Evolutionary conservation across 2,329 filamentous ascomycete species (phyloP).

Genomic region (Lecanicillium sp.): DNA sequence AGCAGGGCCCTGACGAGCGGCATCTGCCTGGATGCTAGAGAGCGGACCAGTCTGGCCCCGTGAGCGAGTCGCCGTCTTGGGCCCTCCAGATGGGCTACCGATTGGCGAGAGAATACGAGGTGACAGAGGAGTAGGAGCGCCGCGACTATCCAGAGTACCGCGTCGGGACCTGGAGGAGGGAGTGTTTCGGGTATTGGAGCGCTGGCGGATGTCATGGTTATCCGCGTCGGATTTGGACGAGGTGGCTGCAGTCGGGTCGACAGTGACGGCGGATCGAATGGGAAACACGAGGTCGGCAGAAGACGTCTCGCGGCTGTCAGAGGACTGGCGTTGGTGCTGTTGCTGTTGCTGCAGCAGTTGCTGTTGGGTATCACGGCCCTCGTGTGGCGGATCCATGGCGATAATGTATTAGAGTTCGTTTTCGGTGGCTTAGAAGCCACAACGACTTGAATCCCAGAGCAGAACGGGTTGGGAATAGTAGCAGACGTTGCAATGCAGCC

Average conservation of each 20-base stretch:
- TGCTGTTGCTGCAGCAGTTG: too few relatives aligned
- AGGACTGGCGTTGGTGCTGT: neutral
- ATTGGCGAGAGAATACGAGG: too few relatives aligned
- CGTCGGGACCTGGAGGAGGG: neutral
- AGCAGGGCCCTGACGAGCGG: conserved; percentile 27
- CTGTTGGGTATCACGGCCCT: too few relatives aligned
- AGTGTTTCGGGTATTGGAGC: conserved; percentile 23
- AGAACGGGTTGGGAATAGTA: too few relatives aligned
- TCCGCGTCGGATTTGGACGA: conserved; percentile 26
- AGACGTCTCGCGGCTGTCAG: neutral
- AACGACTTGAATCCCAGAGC: too few relatives aligned
- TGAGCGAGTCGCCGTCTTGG: conserved; percentile 4
- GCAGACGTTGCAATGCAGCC: too few relatives aligned
- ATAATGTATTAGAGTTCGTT: too few relatives aligned
- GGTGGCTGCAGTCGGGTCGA: conserved; percentile 43
- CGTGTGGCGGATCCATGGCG: too few relatives aligned
- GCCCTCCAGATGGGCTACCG: neutral
- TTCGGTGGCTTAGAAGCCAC: too few relatives aligned
- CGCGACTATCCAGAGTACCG: too few relatives aligned
- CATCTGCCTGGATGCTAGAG: conserved; percentile 37
- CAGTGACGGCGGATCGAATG: conserved; percentile 70
- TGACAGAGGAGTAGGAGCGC: too few relatives aligned
- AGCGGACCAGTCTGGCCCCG: conserved; percentile 24
- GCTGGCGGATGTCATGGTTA: conserved; percentile 26
- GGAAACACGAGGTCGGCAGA: conserved; percentile 59